These are phyloP conservation scores for Globisporangium spiculum DNA, from an alignment of 352 stramenopile genomes.

Conservation along the genomic window DNA sequence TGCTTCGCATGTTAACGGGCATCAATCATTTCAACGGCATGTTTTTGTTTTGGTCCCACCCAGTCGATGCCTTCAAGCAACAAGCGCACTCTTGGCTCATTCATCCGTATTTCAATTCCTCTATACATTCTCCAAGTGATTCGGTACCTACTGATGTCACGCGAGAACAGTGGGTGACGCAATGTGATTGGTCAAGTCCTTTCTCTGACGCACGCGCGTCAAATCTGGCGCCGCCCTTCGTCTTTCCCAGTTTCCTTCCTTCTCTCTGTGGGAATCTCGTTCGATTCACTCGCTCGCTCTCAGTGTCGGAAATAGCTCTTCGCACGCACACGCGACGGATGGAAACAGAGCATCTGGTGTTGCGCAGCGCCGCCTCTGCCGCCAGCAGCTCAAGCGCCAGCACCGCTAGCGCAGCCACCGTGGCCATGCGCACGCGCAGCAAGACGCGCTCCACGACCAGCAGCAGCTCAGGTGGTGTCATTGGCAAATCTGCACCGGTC, in stretches of 20 bases:
- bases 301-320: constrained; percentile 16
- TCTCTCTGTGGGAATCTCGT: not conserved
- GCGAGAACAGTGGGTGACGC: not conserved
- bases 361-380: constrained; percentile 9
- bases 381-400: constrained; percentile 5
- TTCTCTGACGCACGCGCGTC: constrained; percentile 16
- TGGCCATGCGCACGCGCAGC: constrained; percentile 21
- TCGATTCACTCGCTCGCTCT: not conserved
- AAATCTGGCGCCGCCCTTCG: not conserved
- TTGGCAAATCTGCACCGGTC: not conserved
- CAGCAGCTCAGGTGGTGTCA: not conserved
- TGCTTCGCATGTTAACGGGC: too few species aligned
- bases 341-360: constrained; percentile 20
- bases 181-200: constrained; percentile 16
- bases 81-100: not conserved
- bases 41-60: not conserved
- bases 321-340: constrained; percentile 2
- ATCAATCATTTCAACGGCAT: too few species aligned
- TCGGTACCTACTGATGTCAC: not conserved
- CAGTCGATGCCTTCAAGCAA: not conserved
- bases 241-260: not conserved
- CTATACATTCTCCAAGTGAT: not conserved
- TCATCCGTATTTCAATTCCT: not conserved
- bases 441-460: constrained; percentile 14
- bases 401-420: constrained; percentile 10